Evolutionary conservation across 2,329 filamentous ascomycete species (phyloP).

Genomic region (Clonostachys chloroleuca): DNA sequence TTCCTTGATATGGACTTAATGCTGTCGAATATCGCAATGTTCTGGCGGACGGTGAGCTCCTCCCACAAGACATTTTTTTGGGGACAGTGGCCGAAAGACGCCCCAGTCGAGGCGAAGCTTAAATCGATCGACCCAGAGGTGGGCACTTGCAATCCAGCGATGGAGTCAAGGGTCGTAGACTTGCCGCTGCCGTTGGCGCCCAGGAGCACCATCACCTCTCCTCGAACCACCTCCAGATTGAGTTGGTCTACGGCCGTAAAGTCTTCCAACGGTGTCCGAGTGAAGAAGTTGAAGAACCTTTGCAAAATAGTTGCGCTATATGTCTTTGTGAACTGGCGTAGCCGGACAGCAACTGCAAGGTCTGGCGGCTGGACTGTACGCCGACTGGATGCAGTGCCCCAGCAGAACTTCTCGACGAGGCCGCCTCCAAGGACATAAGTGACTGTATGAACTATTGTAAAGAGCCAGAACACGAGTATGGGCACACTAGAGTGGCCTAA

Average conservation of each 20-base stretch:
- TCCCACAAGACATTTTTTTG: slow-evolving; percentile 68
- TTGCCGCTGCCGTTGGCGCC: slow-evolving; percentile 71
- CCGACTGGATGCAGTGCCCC: slow-evolving; percentile 25
- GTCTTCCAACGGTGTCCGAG: slow-evolving; percentile 16
- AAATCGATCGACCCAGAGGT: slow-evolving; percentile 57
- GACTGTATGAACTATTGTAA: slow-evolving; percentile 24
- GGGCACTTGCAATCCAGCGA: slow-evolving; percentile 59
- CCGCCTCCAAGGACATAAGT: slow-evolving; percentile 22
- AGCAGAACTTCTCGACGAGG: slow-evolving; percentile 20
- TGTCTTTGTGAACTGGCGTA: slow-evolving; percentile 20
- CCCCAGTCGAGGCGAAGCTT: slow-evolving; percentile 29
- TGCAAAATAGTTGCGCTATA: slow-evolving; percentile 20
- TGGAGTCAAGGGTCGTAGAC: slow-evolving; percentile 64
- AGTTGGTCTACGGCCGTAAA: slow-evolving; percentile 56
- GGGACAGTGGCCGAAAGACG: slow-evolving; percentile 50
- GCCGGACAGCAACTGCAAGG: slow-evolving; percentile 7
- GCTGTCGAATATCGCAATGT: slow-evolving; percentile 53
- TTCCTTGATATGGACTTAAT: background rate
- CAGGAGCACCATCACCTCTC: slow-evolving; percentile 61
- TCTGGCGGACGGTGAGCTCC: slow-evolving; percentile 60
- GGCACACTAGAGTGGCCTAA: too few relatives aligned
- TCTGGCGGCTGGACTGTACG: slow-evolving; percentile 10
- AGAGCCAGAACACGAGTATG: slow-evolving; percentile 2
- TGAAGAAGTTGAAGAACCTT: slow-evolving; percentile 19
- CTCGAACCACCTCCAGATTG: slow-evolving; percentile 50